phyloP scores from a whole-genome alignment of 176 grass and related monocot species.

The Oropetium thomaeum region DNA sequence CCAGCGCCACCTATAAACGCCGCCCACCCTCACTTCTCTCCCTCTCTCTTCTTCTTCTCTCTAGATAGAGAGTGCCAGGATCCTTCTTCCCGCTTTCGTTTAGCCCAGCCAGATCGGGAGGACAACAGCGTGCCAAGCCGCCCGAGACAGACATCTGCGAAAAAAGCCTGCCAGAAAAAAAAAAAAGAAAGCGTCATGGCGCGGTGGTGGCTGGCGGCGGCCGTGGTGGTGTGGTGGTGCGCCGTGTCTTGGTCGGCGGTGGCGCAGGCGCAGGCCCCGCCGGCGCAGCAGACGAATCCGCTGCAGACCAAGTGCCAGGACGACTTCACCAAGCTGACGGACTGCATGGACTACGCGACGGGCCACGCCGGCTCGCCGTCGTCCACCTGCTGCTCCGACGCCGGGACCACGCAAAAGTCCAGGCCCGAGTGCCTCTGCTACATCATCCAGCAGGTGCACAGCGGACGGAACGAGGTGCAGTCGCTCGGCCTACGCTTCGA shows the following conservation, averaged over 20 bases:
- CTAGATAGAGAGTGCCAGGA: background rate
- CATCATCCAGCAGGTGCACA: conserved; percentile 75
- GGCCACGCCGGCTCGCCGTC: conserved; percentile 51
- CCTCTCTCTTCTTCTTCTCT: background rate
- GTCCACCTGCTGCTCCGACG: conserved; percentile 53
- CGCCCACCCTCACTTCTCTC: background rate
- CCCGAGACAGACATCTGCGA: too few species aligned
- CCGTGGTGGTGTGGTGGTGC: background rate
- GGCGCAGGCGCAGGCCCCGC: background rate
- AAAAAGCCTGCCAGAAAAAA: background rate
- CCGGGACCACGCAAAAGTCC: conserved; percentile 29
- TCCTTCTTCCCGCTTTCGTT: background rate
- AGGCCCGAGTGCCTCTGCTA: conserved; percentile 67
- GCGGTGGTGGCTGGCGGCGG: background rate
- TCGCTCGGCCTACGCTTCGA: conserved; percentile 56
- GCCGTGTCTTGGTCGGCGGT: background rate
- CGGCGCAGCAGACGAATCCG: conserved; percentile 23
- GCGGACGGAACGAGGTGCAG: conserved; percentile 43
- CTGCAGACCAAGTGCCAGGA: conserved; percentile 54
- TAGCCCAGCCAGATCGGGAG: background rate
- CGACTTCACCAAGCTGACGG: conserved; percentile 47
- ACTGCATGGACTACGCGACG: conserved; percentile 75
- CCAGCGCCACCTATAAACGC: conserved; percentile 31
- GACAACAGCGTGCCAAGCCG: too few species aligned
- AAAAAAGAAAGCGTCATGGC: background rate